Conservation (phyloP, 352 stramenopile genomes). For the Phytophthora pseudosyringae region DNA sequence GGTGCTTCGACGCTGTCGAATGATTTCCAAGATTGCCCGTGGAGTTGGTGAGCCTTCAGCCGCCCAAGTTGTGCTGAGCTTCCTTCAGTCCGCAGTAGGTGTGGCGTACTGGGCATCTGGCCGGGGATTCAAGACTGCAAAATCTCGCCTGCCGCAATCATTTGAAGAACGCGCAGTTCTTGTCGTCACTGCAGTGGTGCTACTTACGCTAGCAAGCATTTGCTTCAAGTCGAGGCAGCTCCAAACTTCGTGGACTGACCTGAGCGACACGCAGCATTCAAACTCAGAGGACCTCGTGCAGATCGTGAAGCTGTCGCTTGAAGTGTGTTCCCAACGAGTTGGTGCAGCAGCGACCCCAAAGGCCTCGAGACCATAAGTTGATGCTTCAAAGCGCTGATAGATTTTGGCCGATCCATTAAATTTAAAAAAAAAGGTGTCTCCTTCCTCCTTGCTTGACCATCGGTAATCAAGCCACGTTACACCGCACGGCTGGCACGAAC, state of each 20-base stretch:
- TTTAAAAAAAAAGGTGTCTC: not conserved
- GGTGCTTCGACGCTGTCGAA: not conserved
- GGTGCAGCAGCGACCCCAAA: not conserved
- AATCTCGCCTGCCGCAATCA: conserved; percentile 8
- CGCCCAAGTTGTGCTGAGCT: conserved; percentile 18
- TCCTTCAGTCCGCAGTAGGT: conserved; percentile 16
- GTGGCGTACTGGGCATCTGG: conserved; percentile 4
- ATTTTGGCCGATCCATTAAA: not conserved
- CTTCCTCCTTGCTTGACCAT: too few relatives aligned
- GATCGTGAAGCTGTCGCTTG: conserved; percentile 25
- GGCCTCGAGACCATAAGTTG: not conserved
- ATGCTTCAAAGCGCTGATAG: not conserved
- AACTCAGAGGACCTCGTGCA: conserved; percentile 14
- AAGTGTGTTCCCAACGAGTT: conserved; percentile 13
- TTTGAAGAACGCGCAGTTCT: conserved; percentile 21
- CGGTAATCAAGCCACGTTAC: conserved; percentile 42
- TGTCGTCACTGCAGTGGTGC: not conserved
- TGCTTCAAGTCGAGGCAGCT: conserved; percentile 16
- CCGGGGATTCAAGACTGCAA: conserved; percentile 6
- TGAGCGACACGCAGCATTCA: conserved; percentile 8
- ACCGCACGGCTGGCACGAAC: conserved; percentile 73
- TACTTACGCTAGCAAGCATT: conserved; percentile 15
- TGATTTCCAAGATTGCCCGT: not conserved
- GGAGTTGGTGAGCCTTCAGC: conserved; percentile 6
- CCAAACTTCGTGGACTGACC: conserved; percentile 21